These are phyloP conservation scores for Phytophthora brassicae DNA, from an alignment of 352 stramenopile genomes.

Conservation along the genomic window DNA sequence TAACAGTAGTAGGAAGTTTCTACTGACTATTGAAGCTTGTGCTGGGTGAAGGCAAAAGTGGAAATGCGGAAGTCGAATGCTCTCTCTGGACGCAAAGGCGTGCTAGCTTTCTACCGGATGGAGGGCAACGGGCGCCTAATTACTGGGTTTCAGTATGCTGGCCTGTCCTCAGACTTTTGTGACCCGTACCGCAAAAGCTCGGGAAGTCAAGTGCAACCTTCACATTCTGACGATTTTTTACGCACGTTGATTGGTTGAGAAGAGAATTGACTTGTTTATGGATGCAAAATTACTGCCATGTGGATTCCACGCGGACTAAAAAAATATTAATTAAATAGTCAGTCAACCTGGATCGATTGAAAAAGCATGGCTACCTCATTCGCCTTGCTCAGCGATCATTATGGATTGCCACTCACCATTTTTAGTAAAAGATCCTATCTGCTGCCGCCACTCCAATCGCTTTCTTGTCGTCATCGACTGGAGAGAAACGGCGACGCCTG, in stretches of 20 bases:
- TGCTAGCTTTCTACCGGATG: conserved; percentile 13
- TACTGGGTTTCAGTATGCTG: conserved; percentile 22
- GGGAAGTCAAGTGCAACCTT: conserved; percentile 10
- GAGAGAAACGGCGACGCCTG: conserved; percentile 15
- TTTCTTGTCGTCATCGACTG: conserved; percentile 14
- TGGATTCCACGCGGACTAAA: conserved; percentile 9
- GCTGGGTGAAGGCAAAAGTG: conserved; percentile 21
- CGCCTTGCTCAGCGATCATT: too few relatives aligned
- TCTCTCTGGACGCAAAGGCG: conserved; percentile 21
- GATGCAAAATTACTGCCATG: conserved; percentile 13
- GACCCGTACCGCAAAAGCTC: conserved; percentile 8
- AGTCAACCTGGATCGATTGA: conserved; percentile 11
- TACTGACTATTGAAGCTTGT: conserved; percentile 21
- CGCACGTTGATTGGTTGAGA: background rate
- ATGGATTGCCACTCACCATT: too few relatives aligned
- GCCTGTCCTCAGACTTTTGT: conserved; percentile 28
- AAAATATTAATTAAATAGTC: too few relatives aligned
- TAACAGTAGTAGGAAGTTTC: conserved; percentile 17
- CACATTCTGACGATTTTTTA: background rate
- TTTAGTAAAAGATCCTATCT: too few relatives aligned
- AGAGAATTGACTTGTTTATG: conserved; percentile 4
- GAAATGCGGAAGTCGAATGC: conserved; percentile 16
- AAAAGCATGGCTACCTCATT: background rate
- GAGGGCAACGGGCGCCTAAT: background rate
- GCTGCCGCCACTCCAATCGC: background rate